Base-by-base conservation (phyloP, 2,329 filamentous ascomycete species). In the Xylaria digitata region DNA sequence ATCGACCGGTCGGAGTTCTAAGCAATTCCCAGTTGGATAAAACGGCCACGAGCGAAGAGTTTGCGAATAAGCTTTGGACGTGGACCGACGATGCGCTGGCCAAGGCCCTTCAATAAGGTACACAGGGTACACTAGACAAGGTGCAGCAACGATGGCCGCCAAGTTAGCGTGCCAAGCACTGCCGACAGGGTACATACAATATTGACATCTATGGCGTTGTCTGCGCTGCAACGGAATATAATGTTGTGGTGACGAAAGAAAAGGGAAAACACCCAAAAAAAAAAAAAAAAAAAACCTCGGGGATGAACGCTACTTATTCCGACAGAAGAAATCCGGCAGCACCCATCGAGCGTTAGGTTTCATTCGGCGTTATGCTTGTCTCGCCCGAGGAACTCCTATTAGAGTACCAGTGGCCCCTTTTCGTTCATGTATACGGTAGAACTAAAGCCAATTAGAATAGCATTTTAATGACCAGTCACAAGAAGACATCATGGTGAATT, bases 1-100 rank as follows among this genome's bases (percentile, higher is more conserved):
- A 82, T 69, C 75, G 73, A 50, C 80, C 80, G 1, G 69, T 82
- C n/a, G 79, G 78, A 0, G 70, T 73, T 4, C 13, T 68, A 43
- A 71, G 69, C 19, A 71, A 74, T 19, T 60, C 71, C 0, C 61
- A 61, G 7, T 65, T 78, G 3, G 66, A 74, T 58, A 74, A 74
- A 4, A 63, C 68, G 26, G 76, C 75, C 0, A 75, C 57, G 42
- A 71, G 76, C 57, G 61, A 71, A 54, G 72, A 77, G 19, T 60
- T 80, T 32, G 78, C 74, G 0, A 54, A 62, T 15, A 75, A 74
- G 58, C 65, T 82, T n/a, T 81, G 78, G 78, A 73, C 74, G 1
- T 80, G 76, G 74, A 80, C 77, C 3, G 74, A 78, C 34, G 72
- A 77, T 26, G 72, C 74, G n/a, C 53, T 81, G 65, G 70, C 67